Evolutionary conservation across 768 basidiomycete genomes (phyloP), one percentile per base, ranked within the genome.

Genomic region (Phlebiopsis gigantea): DNA sequence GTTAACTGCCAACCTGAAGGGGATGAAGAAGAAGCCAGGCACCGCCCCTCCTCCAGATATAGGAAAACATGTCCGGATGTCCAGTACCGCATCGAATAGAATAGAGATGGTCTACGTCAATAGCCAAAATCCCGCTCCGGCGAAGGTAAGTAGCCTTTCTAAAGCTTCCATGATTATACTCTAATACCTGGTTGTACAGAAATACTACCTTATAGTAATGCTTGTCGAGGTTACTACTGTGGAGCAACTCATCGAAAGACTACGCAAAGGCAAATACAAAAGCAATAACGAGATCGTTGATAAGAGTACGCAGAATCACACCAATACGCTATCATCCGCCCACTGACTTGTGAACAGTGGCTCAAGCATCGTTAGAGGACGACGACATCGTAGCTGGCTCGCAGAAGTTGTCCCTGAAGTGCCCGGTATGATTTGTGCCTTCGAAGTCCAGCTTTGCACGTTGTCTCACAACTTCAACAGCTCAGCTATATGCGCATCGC

Each of bases 11-110:
- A 94, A 87, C 68, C 70, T 93, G 60, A 93, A 93, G 69, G 94
- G 94, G 4, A 73, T 96, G 68, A 97, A 97, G 79, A 97, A 97
- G 77, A 94, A 90, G 63, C 88, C 92, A 26, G 93, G 93, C 2
- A 95, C 91, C 43, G 90, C 93, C 1, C 92, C 93, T n/a, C 93
- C 93, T 5, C 86, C 92, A 1, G 87, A 93, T 67, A 68, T 84
- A 52, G 73, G 75, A 26, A 75, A 68, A 61, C 62, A 69, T 43
- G 66, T 78, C 17, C 69, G 75, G 55, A 62, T 81, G 30, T 72
- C 73, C 39, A 73, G 75, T 61, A 73, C 75, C 57, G 69, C 76
- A 44, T 71, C 73, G 31, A 93, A 92, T 67, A 81, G 83, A 39
- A 74, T 94, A 15, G 92, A 94, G 62, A 90, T 94, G 81, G 82